phyloP scores from a whole-genome alignment of 73 alveolate genomes.

The Blepharisma stoltei region DNA sequence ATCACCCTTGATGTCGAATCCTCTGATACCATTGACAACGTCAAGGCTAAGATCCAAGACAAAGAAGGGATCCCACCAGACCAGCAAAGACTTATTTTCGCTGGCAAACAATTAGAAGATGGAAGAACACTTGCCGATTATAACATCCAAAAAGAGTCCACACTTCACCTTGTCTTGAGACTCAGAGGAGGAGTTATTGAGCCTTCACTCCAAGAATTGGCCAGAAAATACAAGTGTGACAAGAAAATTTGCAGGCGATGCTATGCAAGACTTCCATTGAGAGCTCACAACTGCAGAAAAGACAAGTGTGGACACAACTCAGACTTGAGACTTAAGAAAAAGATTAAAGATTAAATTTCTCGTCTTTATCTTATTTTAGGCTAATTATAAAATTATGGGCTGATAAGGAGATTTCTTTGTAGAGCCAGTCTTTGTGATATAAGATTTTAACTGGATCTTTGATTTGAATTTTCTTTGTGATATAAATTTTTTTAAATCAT shows the following conservation, averaged over 20 bases:
- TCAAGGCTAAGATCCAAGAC: slow-evolving; percentile 60
- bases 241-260: slow-evolving; percentile 57
- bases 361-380: not conserved
- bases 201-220: slow-evolving; percentile 50
- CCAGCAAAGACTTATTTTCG: slow-evolving; percentile 52
- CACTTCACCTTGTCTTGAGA: slow-evolving; percentile 59
- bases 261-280: slow-evolving; percentile 48
- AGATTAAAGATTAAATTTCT: slow-evolving; percentile 25
- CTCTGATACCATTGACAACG: slow-evolving; percentile 54
- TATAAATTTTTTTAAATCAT: too few relatives aligned
- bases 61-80: slow-evolving; percentile 70
- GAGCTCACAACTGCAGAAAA: slow-evolving; percentile 48
- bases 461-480: too few relatives aligned
- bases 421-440: too few relatives aligned
- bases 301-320: slow-evolving; percentile 45
- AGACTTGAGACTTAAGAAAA: slow-evolving; percentile 45
- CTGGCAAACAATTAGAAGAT: slow-evolving; percentile 62
- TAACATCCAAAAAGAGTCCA: slow-evolving; percentile 60
- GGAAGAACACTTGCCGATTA: slow-evolving; percentile 58
- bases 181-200: slow-evolving; percentile 65
- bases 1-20: slow-evolving; percentile 58
- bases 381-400: too few relatives aligned
- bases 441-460: too few relatives aligned
- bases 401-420: too few relatives aligned
- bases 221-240: slow-evolving; percentile 49